A percentile compares a stretch with the other conserved stretches of the same genome.
Evolutionary conservation across 768 basidiomycete species (phyloP).

Genomic region (Stropharia rugosoannulata): DNA sequence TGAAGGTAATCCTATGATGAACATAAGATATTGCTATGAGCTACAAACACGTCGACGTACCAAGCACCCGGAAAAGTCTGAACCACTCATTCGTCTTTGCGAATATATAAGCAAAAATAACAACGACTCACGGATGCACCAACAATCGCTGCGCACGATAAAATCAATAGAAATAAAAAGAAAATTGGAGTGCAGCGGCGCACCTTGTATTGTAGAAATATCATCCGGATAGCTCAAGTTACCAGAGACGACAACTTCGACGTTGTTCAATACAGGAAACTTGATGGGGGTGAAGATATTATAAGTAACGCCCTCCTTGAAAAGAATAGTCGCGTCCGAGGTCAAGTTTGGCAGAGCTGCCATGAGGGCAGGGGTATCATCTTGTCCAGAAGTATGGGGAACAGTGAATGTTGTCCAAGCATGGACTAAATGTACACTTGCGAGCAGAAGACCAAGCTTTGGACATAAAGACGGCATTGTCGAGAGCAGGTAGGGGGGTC

Average conservation of each 20-base stretch:
- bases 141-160: conserved; percentile 35
- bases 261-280: conserved; percentile 54
- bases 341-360: conserved; percentile 41
- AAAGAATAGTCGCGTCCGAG: conserved; percentile 51
- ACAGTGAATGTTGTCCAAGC: conserved; percentile 54
- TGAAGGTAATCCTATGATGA: conserved; percentile 47
- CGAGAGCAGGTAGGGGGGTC: background rate
- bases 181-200: background rate
- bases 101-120: background rate
- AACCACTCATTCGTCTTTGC: background rate
- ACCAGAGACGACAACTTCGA: conserved; percentile 56
- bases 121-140: conserved; percentile 38
- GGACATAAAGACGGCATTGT: background rate
- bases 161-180: background rate
- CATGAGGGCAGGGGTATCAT: conserved; percentile 51
- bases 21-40: background rate
- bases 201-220: conserved; percentile 51
- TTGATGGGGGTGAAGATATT: conserved; percentile 61
- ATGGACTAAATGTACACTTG: conserved; percentile 19
- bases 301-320: conserved; percentile 54
- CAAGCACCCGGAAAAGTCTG: conserved; percentile 46
- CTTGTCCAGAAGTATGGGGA: conserved; percentile 43
- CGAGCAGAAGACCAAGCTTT: conserved; percentile 17
- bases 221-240: conserved; percentile 55
- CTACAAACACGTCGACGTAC: conserved; percentile 22